Conservation (phyloP, 768 basidiomycete species). For the Mycena pura region DNA sequence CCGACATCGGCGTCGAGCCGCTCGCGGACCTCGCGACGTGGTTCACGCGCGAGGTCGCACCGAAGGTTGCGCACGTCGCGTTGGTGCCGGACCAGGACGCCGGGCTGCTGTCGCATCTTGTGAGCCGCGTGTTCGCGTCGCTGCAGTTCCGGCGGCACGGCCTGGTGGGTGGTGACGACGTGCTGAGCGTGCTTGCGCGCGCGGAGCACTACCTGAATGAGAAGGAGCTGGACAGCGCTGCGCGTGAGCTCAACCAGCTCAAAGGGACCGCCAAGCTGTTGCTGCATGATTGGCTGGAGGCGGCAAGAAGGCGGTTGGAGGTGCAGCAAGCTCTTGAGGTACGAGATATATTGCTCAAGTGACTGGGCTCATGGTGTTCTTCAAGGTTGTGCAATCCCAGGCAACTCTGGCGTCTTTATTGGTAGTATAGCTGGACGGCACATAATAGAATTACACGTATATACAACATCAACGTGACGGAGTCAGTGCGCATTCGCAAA, state of each 20-base stretch:
- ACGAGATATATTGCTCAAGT: constrained; percentile 20
- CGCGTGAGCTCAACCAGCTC: constrained; percentile 91
- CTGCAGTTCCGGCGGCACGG: constrained; percentile 85
- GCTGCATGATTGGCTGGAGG: constrained; percentile 88
- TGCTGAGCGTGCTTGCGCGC: constrained; percentile 84
- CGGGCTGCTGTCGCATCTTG: constrained; percentile 85
- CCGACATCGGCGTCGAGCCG: constrained; percentile 85
- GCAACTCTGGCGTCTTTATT: constrained; percentile 84
- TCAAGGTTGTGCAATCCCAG: constrained; percentile 81
- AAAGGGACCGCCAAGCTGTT: constrained; percentile 79
- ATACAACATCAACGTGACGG: constrained; percentile 13
- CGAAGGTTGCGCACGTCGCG: constrained; percentile 86
- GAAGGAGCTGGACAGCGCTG: constrained; percentile 90
- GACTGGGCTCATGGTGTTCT: constrained; percentile 18
- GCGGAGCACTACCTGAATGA: constrained; percentile 90
- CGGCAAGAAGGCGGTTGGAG: constrained; percentile 86
- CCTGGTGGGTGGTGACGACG: constrained; percentile 80
- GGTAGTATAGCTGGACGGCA: constrained; percentile 60
- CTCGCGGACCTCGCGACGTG: constrained; percentile 90
- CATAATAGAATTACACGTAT: constrained; percentile 26
- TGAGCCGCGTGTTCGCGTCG: constrained; percentile 76
- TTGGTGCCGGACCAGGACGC: constrained; percentile 92
- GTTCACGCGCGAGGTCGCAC: constrained; percentile 85
- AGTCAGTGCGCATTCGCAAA: constrained; percentile 80
- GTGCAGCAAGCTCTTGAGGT: constrained; percentile 93